Conservation (phyloP, 164 flowering plant species). For the Piper betle region DNA sequence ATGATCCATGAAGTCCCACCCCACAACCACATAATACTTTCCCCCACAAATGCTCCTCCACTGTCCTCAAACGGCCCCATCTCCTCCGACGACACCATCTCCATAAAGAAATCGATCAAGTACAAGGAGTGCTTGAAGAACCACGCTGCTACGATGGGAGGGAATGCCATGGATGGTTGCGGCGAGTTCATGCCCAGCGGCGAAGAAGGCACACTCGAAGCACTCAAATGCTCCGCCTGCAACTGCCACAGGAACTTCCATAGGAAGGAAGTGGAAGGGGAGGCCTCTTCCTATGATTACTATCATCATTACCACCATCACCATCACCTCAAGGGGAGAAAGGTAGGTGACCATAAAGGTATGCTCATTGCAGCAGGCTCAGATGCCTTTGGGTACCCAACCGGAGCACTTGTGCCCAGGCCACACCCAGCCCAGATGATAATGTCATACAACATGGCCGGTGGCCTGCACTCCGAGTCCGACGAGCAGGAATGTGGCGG, state of each 20-base stretch:
- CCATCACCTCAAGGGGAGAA: constrained; percentile 29
- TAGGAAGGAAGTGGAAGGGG: constrained; percentile 54
- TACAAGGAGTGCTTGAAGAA: constrained; percentile 82
- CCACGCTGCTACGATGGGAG: constrained; percentile 89
- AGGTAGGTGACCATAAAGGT: constrained; percentile 30
- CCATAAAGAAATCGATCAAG: constrained; percentile 29
- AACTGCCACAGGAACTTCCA: constrained; percentile 92
- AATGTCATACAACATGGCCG: constrained; percentile 36
- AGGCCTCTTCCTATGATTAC: constrained; percentile 14
- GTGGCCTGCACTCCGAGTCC: constrained; percentile 35
- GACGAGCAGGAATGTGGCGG: constrained; percentile 38
- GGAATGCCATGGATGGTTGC: constrained; percentile 82
- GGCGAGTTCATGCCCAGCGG: constrained; percentile 91
- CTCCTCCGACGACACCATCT: constrained; percentile 10
- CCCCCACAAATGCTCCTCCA: constrained; percentile 12
- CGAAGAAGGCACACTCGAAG: constrained; percentile 57
- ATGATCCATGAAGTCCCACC: constrained; percentile 30
- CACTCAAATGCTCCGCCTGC: constrained; percentile 82
- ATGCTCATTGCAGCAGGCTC: constrained; percentile 14
- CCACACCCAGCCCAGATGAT: constrained; percentile 36
- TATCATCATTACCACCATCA: constrained; percentile 17
- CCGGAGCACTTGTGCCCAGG: constrained; percentile 24
- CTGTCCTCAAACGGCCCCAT: constrained; percentile 18
- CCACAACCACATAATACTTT: constrained; percentile 26
- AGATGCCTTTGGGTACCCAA: constrained; percentile 33